Base-by-base conservation (phyloP, 805 yeast genomes). In the Pichia kluyveri region DNA sequence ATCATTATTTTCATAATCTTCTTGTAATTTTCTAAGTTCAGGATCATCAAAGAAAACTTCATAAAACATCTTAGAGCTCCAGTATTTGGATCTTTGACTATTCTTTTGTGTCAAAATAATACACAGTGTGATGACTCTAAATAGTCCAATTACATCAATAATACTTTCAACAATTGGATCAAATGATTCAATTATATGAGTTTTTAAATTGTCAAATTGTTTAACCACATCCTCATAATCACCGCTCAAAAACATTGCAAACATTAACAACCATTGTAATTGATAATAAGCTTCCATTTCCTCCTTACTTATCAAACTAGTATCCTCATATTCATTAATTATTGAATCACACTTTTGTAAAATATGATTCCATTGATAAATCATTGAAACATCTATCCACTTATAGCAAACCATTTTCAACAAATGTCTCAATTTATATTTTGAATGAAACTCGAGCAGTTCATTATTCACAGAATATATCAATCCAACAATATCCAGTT, bases 211-310 rank as follows among this genome's bases (percentile, higher is more conserved):
- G 6, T 34, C 17, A 15, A 34, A 34, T 15, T 34, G 37, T 7
- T 7, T 37, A 37, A 57, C 56, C 34, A 60, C 63, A 1, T 42
- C 42, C 5, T 45, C 41, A 40, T 60, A 65, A 45, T 62, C 56
- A 41, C 54, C 55, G 18, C 50, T 46, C 26, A 56, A 46, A 47
- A 62, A 66, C 23, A 49, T 40, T 1, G 60, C 57, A 40, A 58
- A 61, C 7, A 65, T 12, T 17, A 62, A 39, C 38, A 54, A 51
- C 65, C 65, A 63, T 18, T 62, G 54, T 32, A 66, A 57, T 15
- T 54, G 59, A 61, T 61, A 65, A 48, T 61, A 64, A 5, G 51
- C 46, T 6, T 14, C 28, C 15, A 46, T 43, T 39, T 49, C 50
- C 9, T 17, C 8, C 8, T 40, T 19, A 17, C 12, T 2, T 17